These are phyloP conservation scores for Ophiostoma himal-ulmi DNA, from an alignment of 2,329 filamentous ascomycete genomes.

Conservation along the genomic window DNA sequence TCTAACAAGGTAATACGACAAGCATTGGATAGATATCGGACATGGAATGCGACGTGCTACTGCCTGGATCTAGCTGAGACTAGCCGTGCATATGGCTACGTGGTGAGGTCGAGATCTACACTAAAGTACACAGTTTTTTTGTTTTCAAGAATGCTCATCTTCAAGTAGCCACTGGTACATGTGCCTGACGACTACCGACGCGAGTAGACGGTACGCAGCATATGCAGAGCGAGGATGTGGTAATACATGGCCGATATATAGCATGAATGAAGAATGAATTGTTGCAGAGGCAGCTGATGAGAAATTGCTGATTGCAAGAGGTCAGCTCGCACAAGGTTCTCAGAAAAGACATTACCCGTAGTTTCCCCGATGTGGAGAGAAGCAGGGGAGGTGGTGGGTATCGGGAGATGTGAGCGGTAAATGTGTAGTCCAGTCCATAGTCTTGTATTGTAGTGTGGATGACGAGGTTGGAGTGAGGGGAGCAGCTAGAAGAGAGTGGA, in stretches of 20 bases:
- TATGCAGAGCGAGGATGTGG: not conserved
- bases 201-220: not conserved
- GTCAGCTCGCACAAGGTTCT: not conserved
- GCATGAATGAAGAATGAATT: not conserved
- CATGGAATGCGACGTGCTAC: not conserved
- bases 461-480: not conserved
- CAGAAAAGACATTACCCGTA: not conserved
- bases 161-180: not conserved
- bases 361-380: constrained; percentile 6
- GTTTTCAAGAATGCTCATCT: not conserved
- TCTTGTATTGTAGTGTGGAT: not conserved
- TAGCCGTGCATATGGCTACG: not conserved
- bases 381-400: not conserved
- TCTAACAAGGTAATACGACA: not conserved
- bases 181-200: not conserved
- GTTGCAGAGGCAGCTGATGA: not conserved
- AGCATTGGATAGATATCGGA: not conserved
- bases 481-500: not conserved
- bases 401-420: constrained; percentile 15
- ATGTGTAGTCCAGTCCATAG: not conserved
- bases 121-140: not conserved
- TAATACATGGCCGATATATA: not conserved
- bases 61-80: not conserved
- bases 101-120: not conserved
- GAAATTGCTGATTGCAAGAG: not conserved